phyloP scores from a whole-genome alignment of 208 protist species.

The Leishmania guyanensis region DNA sequence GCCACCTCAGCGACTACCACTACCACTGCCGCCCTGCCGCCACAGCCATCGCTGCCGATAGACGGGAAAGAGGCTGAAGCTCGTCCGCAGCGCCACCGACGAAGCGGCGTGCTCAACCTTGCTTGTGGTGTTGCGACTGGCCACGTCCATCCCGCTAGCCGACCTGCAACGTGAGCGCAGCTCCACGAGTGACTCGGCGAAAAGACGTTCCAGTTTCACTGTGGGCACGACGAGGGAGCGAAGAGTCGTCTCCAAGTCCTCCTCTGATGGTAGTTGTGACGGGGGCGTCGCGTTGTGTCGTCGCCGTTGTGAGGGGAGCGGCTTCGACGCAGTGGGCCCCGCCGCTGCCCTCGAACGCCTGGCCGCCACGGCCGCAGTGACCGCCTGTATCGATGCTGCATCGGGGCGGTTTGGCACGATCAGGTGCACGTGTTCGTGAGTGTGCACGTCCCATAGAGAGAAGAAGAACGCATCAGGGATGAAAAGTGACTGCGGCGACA shows the following conservation, averaged over 20 bases:
- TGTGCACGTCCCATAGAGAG: conserved; percentile 46
- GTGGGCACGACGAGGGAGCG: conserved; percentile 23
- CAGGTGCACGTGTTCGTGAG: conserved; percentile 50
- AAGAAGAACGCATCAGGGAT: conserved; percentile 62
- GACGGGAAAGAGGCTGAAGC: conserved; percentile 1
- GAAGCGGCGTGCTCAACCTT: not conserved
- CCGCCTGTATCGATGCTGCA: conserved; percentile 6
- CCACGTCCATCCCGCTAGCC: not conserved
- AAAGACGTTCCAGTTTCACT: conserved; percentile 21
- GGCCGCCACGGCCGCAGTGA: conserved; percentile 10
- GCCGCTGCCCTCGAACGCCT: conserved; percentile 8
- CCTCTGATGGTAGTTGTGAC: not conserved
- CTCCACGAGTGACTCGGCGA: conserved; percentile 25
- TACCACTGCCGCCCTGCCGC: not conserved
- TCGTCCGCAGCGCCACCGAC: not conserved
- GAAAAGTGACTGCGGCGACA: conserved; percentile 5
- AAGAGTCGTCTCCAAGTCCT: conserved; percentile 3
- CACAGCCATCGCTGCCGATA: conserved; percentile 28
- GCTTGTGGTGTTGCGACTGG: too few relatives aligned
- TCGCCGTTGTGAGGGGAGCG: not conserved
- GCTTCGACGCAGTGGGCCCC: not conserved
- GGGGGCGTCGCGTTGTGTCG: not conserved
- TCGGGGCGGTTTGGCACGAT: conserved; percentile 47
- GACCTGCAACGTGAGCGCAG: conserved; percentile 6
- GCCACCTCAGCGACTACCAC: not conserved